phyloP scores from a whole-genome alignment of 345 rosid genomes.

The sweet orange (Citrus sinensis) region DVS_A1.0 CM039166.1:10363001-10363500 shows the following conservation, averaged over 20 bases:
- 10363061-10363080: constrained; percentile 2
- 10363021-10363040: not conserved
- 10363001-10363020: not conserved
- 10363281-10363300: constrained; percentile 13
- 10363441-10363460: constrained; percentile 78
- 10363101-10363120: no score
- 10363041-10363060: not conserved
- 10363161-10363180: not conserved
- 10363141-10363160: no score
- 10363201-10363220: constrained; percentile 37
- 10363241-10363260: constrained; percentile 29
- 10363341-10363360: not conserved
- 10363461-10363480: constrained; percentile 84
- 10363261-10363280: constrained; percentile 31
- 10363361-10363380: constrained; percentile 11
- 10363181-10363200: not conserved
- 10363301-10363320: constrained; percentile 42
- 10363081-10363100: no score
- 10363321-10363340: constrained; percentile 19
- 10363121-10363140: not conserved
- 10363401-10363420: constrained; percentile 44
- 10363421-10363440: constrained; percentile 47
- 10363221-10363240: constrained; percentile 41
- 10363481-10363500: constrained; percentile 90
- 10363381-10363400: constrained; percentile 3